Conservation (phyloP, 2,329 filamentous ascomycete species). For the Podosphaera aphanis region DNA sequence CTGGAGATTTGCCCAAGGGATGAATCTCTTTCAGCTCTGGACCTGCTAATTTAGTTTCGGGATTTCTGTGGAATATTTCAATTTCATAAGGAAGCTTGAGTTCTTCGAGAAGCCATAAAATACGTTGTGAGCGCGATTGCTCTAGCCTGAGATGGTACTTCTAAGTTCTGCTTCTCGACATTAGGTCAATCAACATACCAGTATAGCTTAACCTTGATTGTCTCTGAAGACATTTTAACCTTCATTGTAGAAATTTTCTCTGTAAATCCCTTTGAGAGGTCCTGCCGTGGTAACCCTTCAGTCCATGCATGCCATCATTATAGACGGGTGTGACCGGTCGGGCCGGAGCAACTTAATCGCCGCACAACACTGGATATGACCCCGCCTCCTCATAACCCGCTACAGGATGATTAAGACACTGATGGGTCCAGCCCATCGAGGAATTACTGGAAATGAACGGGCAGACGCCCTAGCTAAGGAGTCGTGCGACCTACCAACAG, state of each 20-base stretch:
- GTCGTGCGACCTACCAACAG: no score
- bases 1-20: conserved; percentile 67
- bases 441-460: no score
- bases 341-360: no score
- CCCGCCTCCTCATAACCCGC: no score
- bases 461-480: no score
- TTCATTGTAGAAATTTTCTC: background rate
- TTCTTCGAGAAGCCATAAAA: conserved; percentile 48
- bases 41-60: conserved; percentile 42
- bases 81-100: conserved; percentile 55
- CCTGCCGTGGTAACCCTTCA: no score
- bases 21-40: conserved; percentile 55
- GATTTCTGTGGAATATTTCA: conserved; percentile 50
- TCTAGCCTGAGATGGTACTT: conserved; percentile 11
- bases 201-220: conserved; percentile 21
- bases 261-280: no score
- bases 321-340: no score
- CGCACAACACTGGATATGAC: no score
- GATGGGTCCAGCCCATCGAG: no score
- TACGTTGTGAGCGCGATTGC: conserved; percentile 29
- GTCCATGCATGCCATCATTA: no score
- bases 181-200: conserved; percentile 19
- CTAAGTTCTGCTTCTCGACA: background rate
- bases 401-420: no score
- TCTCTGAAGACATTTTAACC: conserved; percentile 2